These are phyloP conservation scores for Torulaspora indica DNA, from an alignment of 805 yeast genomes.

Conservation along the genomic window DNA sequence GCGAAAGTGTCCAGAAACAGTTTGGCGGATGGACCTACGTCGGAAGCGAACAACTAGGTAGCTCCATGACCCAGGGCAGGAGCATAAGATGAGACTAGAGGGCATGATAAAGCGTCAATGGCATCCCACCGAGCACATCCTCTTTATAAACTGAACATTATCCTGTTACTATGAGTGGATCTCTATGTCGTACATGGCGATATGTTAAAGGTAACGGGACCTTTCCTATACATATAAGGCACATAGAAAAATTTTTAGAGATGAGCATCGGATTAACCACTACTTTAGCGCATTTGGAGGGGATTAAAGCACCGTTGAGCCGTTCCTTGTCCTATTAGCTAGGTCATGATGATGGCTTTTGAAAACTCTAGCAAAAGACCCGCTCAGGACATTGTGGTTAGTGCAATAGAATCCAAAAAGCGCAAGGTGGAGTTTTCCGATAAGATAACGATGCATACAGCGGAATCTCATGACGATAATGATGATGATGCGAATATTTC, in stretches of 20 bases:
- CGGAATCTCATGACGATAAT: conserved; percentile 9
- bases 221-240: background rate
- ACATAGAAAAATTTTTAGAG: conserved; percentile 16
- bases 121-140: background rate
- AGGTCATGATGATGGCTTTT: conserved; percentile 29
- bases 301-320: background rate
- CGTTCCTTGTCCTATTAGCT: background rate
- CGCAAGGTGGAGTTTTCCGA: conserved; percentile 34
- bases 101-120: background rate
- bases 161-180: background rate
- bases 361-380: conserved; percentile 29
- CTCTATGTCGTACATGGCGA: background rate
- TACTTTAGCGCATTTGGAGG: background rate
- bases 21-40: conserved; percentile 99
- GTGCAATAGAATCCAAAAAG: conserved; percentile 24
- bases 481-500: conserved; percentile 30
- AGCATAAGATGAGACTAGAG: conserved; percentile 22
- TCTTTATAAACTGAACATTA: background rate
- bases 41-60: conserved; percentile 52
- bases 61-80: conserved; percentile 34
- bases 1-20: conserved; percentile 94
- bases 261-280: conserved; percentile 10
- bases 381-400: conserved; percentile 11
- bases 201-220: background rate
- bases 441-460: conserved; percentile 21